Evolutionary conservation across 306 rosid species (phyloP).

Genomic region (Styphnolobium japonicum): DNA sequence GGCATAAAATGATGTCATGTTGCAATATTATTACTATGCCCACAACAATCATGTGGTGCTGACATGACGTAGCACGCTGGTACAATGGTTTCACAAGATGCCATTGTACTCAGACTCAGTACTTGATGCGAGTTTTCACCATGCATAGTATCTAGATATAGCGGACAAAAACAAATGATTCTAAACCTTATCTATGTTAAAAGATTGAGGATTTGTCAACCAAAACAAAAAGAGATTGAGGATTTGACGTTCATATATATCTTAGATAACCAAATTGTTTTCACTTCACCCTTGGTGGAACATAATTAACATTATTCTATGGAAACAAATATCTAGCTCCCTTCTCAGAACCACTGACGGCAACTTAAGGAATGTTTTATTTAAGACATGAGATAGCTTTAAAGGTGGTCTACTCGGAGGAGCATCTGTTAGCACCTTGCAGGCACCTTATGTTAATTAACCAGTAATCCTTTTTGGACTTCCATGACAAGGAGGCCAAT

Average conservation of each 20-base stretch:
- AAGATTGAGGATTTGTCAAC: constrained; percentile 17
- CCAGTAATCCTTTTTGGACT: not conserved
- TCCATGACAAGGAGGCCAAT: not conserved
- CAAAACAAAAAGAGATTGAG: no score
- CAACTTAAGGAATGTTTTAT: not conserved
- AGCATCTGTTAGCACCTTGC: not conserved
- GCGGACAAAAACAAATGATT: constrained; percentile 33
- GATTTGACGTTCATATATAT: not conserved
- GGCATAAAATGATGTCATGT: constrained; percentile 27
- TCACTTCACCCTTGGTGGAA: not conserved
- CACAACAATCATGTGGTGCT: constrained; percentile 36
- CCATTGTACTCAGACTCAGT: constrained; percentile 41
- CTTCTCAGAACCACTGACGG: not conserved
- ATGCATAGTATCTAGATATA: constrained; percentile 36
- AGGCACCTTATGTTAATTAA: not conserved
- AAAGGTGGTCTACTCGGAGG: not conserved
- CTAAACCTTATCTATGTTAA: constrained; percentile 17
- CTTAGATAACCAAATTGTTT: not conserved
- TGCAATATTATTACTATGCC: constrained; percentile 27
- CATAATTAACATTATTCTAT: not conserved
- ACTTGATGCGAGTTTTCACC: constrained; percentile 49
- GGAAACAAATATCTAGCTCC: not conserved
- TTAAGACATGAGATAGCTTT: not conserved
- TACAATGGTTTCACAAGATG: constrained; percentile 43
- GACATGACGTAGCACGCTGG: constrained; percentile 42